Base-by-base conservation (phyloP, 768 basidiomycete genomes). In the Boletus rex-veris region DNA sequence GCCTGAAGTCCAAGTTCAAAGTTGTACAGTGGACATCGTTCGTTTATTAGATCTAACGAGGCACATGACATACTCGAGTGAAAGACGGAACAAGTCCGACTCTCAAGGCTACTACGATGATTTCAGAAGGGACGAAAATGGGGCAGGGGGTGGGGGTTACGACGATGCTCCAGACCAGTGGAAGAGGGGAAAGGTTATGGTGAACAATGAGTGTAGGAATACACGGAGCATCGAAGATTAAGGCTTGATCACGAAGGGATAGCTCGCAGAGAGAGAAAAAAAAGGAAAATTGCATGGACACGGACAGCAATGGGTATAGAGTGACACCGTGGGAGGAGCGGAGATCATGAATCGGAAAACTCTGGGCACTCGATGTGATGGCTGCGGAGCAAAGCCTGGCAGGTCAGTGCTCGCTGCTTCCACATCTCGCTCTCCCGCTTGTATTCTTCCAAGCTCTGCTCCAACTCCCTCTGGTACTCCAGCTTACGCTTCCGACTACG, bases 401-500 rank as follows among this genome's bases (percentile, higher is more conserved):
- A 70, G 10, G 70, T 71, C 52, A 72, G 52, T 50, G 85, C 80
- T 49, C 80, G 77, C 37, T 76, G 76, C 66, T 76, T 81, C 86
- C 84, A 88, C 61, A 77, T 66, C 67, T 87, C 84, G 59, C 76
- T 74, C 66, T 90, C 86, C 53, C 66, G 69, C 50, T 77, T 80
- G 62, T 84, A 72, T 30, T 63, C 72, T 53, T 81, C 79, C 45
- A 84, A 71, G 7, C 62, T 73, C 19, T 80, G 74, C 72, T 91
- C 85, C 45, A 94, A 73, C 52, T 80, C 77, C 50, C 80, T 76
- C 59, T 86, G 79, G 58, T 92, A 82, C 64, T 82, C 79, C 38
- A 84, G 69, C 75, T 90, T 92, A 53, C 88, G 79, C 74, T 80
- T 81, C 18, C 92, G 79, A 64, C 84, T 87, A 30, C 87, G 80